These are phyloP conservation scores for Protomyces macrosporus DNA, from an alignment of 1,139 yeast species.

Conservation along the genomic window DNA sequence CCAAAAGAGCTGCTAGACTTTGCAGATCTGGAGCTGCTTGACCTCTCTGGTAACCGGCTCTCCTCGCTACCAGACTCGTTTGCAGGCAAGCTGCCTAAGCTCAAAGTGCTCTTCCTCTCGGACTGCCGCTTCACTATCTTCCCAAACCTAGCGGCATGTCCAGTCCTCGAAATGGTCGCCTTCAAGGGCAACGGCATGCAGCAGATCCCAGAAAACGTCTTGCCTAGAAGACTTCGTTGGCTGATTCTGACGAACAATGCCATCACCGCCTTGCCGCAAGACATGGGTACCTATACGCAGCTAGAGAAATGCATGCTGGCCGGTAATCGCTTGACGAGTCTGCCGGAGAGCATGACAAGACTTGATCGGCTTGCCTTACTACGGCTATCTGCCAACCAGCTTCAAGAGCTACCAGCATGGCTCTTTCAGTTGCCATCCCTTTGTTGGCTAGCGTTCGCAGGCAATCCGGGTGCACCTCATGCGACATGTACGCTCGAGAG, in stretches of 20 bases:
- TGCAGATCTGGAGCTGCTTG: constrained; percentile 1
- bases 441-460: constrained; percentile 12
- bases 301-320: constrained; percentile 19
- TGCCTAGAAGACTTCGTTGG: not conserved
- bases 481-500: not conserved
- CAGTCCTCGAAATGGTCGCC: constrained; percentile 11
- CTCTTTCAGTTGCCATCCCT: constrained; percentile 5
- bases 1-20: constrained; percentile 2
- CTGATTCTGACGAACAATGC: constrained; percentile 18
- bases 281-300: not conserved
- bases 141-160: constrained; percentile 1
- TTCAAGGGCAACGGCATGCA: constrained; percentile 17
- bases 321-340: not conserved
- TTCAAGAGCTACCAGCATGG: constrained; percentile 4
- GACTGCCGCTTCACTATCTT: constrained; percentile 5
- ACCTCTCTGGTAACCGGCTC: constrained; percentile 8
- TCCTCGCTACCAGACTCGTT: constrained; percentile 1
- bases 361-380: not conserved
- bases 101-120: constrained; percentile 1
- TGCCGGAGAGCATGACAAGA: constrained; percentile 8
- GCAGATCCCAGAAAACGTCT: not conserved
- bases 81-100: not conserved
- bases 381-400: constrained; percentile 1
- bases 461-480: not conserved
- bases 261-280: not conserved